A percentile compares a stretch with the other conserved stretches of the same genome.
phyloP scores from a whole-genome alignment of 1,139 yeast genomes.

The Magnusiomyces ingens region DNA sequence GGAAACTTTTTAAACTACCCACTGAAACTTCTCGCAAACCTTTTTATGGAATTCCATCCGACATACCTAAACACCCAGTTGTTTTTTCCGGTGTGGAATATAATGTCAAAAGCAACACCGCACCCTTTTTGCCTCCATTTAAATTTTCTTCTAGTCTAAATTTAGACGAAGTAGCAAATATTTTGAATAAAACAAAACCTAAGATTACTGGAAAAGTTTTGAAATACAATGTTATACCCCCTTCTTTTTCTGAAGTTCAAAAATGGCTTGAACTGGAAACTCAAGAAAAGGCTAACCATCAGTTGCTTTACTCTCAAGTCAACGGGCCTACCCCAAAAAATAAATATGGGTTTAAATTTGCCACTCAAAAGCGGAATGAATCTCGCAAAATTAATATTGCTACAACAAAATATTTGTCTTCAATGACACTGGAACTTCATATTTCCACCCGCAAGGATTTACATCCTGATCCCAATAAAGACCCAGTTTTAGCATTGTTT shows the following conservation, averaged over 20 bases:
- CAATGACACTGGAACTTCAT: slow-evolving; percentile 61
- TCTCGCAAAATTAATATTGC: slow-evolving; percentile 24
- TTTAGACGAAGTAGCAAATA: slow-evolving; percentile 1
- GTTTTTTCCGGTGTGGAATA: slow-evolving; percentile 63
- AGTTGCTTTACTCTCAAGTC: slow-evolving; percentile 16
- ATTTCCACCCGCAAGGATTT: slow-evolving; percentile 45
- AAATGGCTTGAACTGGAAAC: slow-evolving; percentile 23
- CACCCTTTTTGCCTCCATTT: slow-evolving; percentile 23
- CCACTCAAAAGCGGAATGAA: slow-evolving; percentile 17
- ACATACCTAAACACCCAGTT: slow-evolving; percentile 50
- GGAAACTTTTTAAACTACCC: slow-evolving; percentile 44
- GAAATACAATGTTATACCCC: slow-evolving; percentile 31
- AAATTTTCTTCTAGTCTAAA: slow-evolving; percentile 14
- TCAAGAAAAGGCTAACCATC: background rate
- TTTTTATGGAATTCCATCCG: slow-evolving; percentile 46
- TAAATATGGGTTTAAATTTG: slow-evolving; percentile 18
- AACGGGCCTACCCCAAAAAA: slow-evolving; percentile 17
- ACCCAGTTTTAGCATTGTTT: slow-evolving; percentile 52
- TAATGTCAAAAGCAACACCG: slow-evolving; percentile 32
- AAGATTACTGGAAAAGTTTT: slow-evolving; percentile 1
- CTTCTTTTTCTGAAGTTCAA: slow-evolving; percentile 34
- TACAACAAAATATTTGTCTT: slow-evolving; percentile 42
- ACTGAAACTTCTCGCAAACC: slow-evolving; percentile 57
- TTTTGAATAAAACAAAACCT: background rate
- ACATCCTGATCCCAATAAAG: slow-evolving; percentile 60